A percentile compares a stretch with the other conserved stretches of the same genome.
These are phyloP conservation scores for Chaetoceros muelleri DNA, from an alignment of 108 stramenopile species.

Conservation along the genomic window DNA sequence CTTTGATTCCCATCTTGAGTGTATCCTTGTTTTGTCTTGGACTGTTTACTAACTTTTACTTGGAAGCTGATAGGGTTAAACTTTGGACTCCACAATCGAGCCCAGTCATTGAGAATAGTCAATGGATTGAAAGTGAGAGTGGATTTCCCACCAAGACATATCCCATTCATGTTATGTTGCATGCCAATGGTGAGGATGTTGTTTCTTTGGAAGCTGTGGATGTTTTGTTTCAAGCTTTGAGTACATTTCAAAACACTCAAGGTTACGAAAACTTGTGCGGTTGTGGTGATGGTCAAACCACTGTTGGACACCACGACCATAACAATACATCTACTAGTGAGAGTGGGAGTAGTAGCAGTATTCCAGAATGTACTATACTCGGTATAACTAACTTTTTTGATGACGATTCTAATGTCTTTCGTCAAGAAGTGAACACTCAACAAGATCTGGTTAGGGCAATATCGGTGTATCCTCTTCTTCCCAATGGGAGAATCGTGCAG, in stretches of 20 bases:
- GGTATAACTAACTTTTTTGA: not conserved
- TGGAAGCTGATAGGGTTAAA: conserved; percentile 13
- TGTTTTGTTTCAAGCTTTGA: conserved; percentile 3
- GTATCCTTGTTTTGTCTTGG: too few relatives aligned
- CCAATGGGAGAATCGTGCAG: not conserved
- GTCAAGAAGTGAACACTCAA: not conserved
- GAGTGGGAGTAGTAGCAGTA: too few relatives aligned
- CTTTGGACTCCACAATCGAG: conserved; percentile 10
- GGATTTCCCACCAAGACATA: not conserved
- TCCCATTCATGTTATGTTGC: conserved; percentile 1
- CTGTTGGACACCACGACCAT: too few relatives aligned
- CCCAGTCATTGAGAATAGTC: not conserved
- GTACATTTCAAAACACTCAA: conserved; percentile 3
- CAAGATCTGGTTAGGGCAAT: not conserved
- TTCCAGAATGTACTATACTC: not conserved
- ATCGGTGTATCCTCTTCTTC: not conserved
- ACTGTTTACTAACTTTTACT: conserved; percentile 16
- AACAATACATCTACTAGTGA: too few relatives aligned
- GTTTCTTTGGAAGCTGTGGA: conserved; percentile 2
- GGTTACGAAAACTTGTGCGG: conserved; percentile 11
- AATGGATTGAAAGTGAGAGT: conserved; percentile 11
- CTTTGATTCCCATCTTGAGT: too few relatives aligned
- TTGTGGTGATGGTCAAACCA: not conserved
- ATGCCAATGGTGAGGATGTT: conserved; percentile 15
- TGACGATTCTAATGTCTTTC: not conserved